A percentile compares a stretch with the other conserved stretches of the same genome.
Conservation (phyloP, 768 basidiomycete species). For the Chalciporus sphaerocephalus region DNA sequence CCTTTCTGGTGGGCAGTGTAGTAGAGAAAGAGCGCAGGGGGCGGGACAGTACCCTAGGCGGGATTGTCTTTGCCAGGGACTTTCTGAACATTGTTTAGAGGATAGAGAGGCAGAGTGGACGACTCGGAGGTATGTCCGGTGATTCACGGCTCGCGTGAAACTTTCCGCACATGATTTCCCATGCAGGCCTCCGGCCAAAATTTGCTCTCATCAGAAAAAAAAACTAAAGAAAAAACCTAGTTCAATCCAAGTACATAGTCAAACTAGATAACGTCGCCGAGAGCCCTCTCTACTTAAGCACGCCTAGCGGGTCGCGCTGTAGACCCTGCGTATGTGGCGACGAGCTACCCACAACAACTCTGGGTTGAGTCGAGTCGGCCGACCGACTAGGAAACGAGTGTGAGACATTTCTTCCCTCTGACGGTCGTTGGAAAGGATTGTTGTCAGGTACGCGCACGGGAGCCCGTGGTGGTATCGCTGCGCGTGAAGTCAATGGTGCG, state of each 20-base stretch:
- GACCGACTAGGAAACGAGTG: conserved; percentile 8
- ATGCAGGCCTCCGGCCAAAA: conserved; percentile 10
- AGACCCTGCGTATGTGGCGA: conserved; percentile 11
- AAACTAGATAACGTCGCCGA: not conserved
- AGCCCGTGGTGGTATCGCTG: conserved; percentile 12
- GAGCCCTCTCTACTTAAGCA: conserved; percentile 22
- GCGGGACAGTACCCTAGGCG: conserved; percentile 42
- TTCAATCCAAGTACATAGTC: not conserved
- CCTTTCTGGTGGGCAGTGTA: conserved; percentile 52
- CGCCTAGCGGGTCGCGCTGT: conserved; percentile 31
- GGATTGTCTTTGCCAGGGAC: conserved; percentile 39
- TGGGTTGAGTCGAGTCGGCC: not conserved
- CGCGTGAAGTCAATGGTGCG: conserved; percentile 9
- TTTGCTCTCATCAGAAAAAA: conserved; percentile 1
- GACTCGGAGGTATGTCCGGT: conserved; percentile 5
- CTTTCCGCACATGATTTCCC: conserved; percentile 21
- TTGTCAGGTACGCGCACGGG: conserved; percentile 26
- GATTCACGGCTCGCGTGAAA: conserved; percentile 14
- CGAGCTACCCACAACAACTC: conserved; percentile 2
- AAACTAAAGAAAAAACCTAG: not conserved
- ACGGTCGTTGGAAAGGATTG: conserved; percentile 29
- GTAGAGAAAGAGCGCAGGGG: conserved; percentile 61
- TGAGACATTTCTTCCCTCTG: conserved; percentile 6
- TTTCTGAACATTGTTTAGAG: conserved; percentile 63
- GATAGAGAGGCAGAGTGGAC: conserved; percentile 10